Evolutionary conservation across 257 asterid genomes (phyloP), one percentile per base, ranked within the genome.

Genomic region (Solanum pimpinellifolium): DNA sequence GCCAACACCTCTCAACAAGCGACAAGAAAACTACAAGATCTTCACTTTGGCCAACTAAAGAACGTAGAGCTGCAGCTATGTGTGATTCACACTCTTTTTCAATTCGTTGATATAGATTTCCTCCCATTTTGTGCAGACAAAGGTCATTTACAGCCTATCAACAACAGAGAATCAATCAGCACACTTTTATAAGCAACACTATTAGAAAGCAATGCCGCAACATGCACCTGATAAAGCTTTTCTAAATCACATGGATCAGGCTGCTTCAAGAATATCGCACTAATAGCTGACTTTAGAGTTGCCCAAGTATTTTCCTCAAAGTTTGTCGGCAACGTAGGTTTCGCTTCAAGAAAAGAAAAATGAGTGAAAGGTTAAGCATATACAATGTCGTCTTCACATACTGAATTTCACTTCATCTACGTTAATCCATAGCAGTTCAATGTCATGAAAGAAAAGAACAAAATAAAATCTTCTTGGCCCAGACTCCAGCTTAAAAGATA

Each of bases 291-390:
- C 91, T 95, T 95, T 21, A 97, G 97, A 16, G 92, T 95, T 74
- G 93, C 96, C 99, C 99, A 97, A 39, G 97, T 97, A 88, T 90
- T 92, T 89, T 97, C 99, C 94, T 97, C 99, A 77, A 97, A 97
- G 90, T 97, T 93, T 84, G 85, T 90, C 2, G 99, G 99, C 75
- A 93, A 88, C 3, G 91, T 92, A 27, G 99, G 99, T 89, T 94
- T 97, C 84, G 94, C 99, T 97, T 86, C 88, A 73, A 73, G 9
- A 73, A 77, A 33, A 77, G 33, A 77, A 77, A 80, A 80, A 16
- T 49, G 41, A 47, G n/a, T 80, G 42, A 47, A 80, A 80, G 29
- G 85, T 29, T 80, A 47, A 47, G 85, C 68, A 46, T 80, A 78
- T 16, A 47, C 66, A 29, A 25, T 47, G 27, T 16, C 29, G 66